phyloP scores from a whole-genome alignment of 176 grass and related monocot genomes.

The Canna indica region DNA sequence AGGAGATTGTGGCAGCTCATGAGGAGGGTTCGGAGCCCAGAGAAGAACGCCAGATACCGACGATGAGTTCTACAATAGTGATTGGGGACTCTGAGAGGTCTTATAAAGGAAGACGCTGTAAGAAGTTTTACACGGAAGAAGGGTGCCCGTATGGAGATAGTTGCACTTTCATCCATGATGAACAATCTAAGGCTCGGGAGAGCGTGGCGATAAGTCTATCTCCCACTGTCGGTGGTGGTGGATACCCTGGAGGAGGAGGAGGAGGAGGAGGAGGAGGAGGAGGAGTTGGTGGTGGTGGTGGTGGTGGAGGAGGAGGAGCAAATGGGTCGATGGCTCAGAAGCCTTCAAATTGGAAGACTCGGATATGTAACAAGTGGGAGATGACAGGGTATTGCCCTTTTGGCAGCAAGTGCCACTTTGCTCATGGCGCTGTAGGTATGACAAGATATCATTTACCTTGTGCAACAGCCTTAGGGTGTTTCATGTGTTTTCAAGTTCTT shows the following conservation, averaged over 20 bases:
- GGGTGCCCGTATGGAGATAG: constrained; percentile 84
- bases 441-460: neutral
- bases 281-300: constrained; percentile 1
- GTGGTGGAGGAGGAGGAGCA: constrained; percentile 18
- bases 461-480: neutral
- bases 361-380: constrained; percentile 99
- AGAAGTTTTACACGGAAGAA: constrained; percentile 99
- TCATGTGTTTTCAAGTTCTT: neutral
- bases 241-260: constrained; percentile 19
- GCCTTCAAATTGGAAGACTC: constrained; percentile 96
- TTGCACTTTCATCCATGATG: constrained; percentile 91
- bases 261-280: neutral
- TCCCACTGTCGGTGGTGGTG: constrained; percentile 38
- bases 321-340: constrained; percentile 43
- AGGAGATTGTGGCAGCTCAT: constrained; percentile 82
- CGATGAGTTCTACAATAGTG: constrained; percentile 44
- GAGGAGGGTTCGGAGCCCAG: constrained; percentile 39
- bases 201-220: constrained; percentile 87
- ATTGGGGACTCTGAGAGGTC: constrained; percentile 41
- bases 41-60: constrained; percentile 74
- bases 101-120: constrained; percentile 88
- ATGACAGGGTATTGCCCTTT: constrained; percentile 99
- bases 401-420: constrained; percentile 94
- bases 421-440: constrained; percentile 85
- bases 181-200: constrained; percentile 87